phyloP scores from a whole-genome alignment of 352 stramenopile species.

The Globisporangium lucens region DNA sequence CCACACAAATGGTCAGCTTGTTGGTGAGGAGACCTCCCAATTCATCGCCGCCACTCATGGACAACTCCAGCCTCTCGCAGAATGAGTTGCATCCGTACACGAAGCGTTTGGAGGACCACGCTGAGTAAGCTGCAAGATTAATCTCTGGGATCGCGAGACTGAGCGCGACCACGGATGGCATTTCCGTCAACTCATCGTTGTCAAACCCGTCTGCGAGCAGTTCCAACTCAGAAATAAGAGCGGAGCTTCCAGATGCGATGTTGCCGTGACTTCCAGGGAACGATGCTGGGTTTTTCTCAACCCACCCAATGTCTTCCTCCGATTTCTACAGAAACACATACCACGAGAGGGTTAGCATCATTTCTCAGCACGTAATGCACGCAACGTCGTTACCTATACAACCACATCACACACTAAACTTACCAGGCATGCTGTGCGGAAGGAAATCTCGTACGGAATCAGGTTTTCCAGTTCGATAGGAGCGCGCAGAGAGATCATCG shows the following conservation, averaged over 20 bases:
- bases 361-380: not conserved
- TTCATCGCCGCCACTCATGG: slow-evolving; percentile 32
- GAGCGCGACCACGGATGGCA: slow-evolving; percentile 62
- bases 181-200: slow-evolving; percentile 32
- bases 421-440: slow-evolving; percentile 72
- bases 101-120: slow-evolving; percentile 53
- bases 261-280: slow-evolving; percentile 59
- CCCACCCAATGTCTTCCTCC: slow-evolving; percentile 55
- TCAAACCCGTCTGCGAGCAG: slow-evolving; percentile 49
- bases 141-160: slow-evolving; percentile 72
- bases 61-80: slow-evolving; percentile 67
- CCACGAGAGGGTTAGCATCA: slow-evolving; percentile 11
- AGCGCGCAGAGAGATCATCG: slow-evolving; percentile 59
- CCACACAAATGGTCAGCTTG: slow-evolving; percentile 60
- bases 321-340: slow-evolving; percentile 47
- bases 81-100: slow-evolving; percentile 67
- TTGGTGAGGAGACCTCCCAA: slow-evolving; percentile 26
- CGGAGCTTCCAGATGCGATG: slow-evolving; percentile 52
- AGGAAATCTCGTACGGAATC: slow-evolving; percentile 65
- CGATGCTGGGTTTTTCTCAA: slow-evolving; percentile 59
- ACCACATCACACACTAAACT: slow-evolving; percentile 11
- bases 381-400: slow-evolving; percentile 6
- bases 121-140: slow-evolving; percentile 46
- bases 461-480: slow-evolving; percentile 78
- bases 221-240: slow-evolving; percentile 65